Base-by-base conservation (phyloP, 148 eudicot species). In the Fagopyrum homotropicum region DNA sequence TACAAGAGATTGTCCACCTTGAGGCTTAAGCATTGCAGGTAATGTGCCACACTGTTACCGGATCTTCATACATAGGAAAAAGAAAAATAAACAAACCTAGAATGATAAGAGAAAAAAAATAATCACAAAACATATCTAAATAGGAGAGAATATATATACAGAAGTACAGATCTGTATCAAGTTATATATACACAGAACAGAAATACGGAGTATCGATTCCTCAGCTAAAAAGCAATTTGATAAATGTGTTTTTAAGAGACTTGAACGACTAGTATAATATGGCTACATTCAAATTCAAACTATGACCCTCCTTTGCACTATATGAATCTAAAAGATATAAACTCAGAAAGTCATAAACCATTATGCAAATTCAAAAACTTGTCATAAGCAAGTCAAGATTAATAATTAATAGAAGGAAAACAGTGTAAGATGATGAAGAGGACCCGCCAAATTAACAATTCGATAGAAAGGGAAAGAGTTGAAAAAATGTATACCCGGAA, bases 301-400 rank as follows among this genome's bases (percentile, higher is more conserved):
- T 1, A 66, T 40, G 19, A 35, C 43, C 45, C 46, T 15, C 46
- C 19, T 43, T 40, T 35, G 71, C 71, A 66, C 46, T 46, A 40
- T 35, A 12, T 63, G 46, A n/a, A 66, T 66, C 17, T 5, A 66
- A 8, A 9, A 40, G 16, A 66, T 15, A 35, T 35, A 17, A 66
- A 66, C 71, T 66, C 14, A 66, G 44, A 66, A 66, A 66, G 71
- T 43, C 46, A 64, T 64, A 64, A 64, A 12, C 46, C 45, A 66
- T 66, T 4, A 66, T 66, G 17, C 17, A 47, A 66, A 66, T 43
- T 66, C 46, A 64, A 40, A 66, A 66, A 66, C 17, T 66, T 40
- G 71, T 66, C 14, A 35, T 43, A 43, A 5, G 46, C 12, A 66
- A 66, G 47, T 66, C 71, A 66, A 66, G 46, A n/a, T 66, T 66